Base-by-base conservation (phyloP, 176 grass and related monocot genomes). In the Eleusine coracana region DNA sequence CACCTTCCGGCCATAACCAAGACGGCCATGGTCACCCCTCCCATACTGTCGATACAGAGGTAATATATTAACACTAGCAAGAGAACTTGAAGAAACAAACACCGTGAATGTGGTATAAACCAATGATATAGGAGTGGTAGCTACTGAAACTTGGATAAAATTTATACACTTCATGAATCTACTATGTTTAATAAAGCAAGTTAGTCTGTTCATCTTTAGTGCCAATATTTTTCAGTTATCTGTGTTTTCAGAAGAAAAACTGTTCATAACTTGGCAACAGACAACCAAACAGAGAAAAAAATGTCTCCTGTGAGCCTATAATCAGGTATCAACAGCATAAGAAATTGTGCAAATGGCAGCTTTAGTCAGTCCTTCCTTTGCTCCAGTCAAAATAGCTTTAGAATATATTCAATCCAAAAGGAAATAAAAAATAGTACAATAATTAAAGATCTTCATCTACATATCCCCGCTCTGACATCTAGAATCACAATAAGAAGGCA, bases 11-110 rank as follows among this genome's bases (percentile, higher is more conserved):
- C 87, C 91, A 3, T 90, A 92, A 31, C 96, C 96, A 7, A 98
- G 90, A 65, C 96, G 92, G 6, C 96, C 96, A 56, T 98, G 96
- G 73, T 98, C 96, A 42, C 96, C 96, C 70, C 96, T 95, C n/a
- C 96, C 96, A 8, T 91, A 98, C 96, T 98, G 89, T 70, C 6
- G 75, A 28, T 60, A 70, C n/a, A 68, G 56, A 72, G 64, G 64
- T 50, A 27, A 29, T 10, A 18, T 12, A 4, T 37, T 14, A 78
- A 79, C 17, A 67, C 36, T 6, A 44, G 16, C 2, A 59, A n/a
- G 17, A 62, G 60, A 84, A n/a, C 40, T 71, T 46, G 25, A 39
- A 37, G 74, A 66, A 23, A 10, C 56, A 9, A 59, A 9, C 21
- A 59, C 56, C 20, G 9, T 59, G 56, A 56, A 21, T 6, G 16